Evolutionary conservation across 495 filamentous ascomycete species (phyloP).

Genomic region (Terfezia claveryi): DNA sequence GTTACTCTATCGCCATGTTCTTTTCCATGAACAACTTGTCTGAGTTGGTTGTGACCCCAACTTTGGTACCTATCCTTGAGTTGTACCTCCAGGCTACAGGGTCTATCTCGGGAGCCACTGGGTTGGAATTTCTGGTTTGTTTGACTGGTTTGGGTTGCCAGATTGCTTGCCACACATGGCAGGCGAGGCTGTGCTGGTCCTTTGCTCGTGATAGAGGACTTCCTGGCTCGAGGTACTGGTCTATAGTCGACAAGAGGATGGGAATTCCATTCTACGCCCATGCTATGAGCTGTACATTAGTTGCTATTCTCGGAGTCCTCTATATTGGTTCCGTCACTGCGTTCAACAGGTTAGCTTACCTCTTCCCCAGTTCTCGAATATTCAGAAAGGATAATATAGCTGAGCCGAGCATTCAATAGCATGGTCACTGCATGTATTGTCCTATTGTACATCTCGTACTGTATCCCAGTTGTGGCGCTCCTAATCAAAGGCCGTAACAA

Average conservation of each 20-base stretch:
- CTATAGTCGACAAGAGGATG: slow-evolving; percentile 27
- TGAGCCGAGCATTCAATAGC: slow-evolving; percentile 8
- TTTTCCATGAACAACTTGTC: slow-evolving; percentile 34
- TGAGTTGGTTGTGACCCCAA: slow-evolving; percentile 26
- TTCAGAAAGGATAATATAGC: not conserved
- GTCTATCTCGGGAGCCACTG: slow-evolving; percentile 32
- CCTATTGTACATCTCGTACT: slow-evolving; percentile 31
- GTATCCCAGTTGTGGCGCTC: slow-evolving; percentile 29
- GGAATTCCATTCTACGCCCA: slow-evolving; percentile 35
- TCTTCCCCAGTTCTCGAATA: not conserved
- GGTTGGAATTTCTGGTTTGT: slow-evolving; percentile 32
- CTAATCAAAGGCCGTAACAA: slow-evolving; percentile 30
- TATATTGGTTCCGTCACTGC: slow-evolving; percentile 32
- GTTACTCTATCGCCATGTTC: slow-evolving; percentile 35
- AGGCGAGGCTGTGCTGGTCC: slow-evolving; percentile 36
- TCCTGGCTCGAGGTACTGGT: slow-evolving; percentile 27
- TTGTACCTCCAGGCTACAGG: slow-evolving; percentile 34
- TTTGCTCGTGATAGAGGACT: slow-evolving; percentile 38
- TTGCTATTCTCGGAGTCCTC: slow-evolving; percentile 29
- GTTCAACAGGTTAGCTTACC: slow-evolving; percentile 30
- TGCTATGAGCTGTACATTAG: slow-evolving; percentile 27
- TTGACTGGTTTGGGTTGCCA: slow-evolving; percentile 34
- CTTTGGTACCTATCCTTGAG: slow-evolving; percentile 34
- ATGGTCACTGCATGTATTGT: slow-evolving; percentile 33
- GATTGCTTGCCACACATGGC: slow-evolving; percentile 31